Evolutionary conservation across 371 early-diverging fungal species (phyloP).

Genomic region (Mucor indicus): DNA sequence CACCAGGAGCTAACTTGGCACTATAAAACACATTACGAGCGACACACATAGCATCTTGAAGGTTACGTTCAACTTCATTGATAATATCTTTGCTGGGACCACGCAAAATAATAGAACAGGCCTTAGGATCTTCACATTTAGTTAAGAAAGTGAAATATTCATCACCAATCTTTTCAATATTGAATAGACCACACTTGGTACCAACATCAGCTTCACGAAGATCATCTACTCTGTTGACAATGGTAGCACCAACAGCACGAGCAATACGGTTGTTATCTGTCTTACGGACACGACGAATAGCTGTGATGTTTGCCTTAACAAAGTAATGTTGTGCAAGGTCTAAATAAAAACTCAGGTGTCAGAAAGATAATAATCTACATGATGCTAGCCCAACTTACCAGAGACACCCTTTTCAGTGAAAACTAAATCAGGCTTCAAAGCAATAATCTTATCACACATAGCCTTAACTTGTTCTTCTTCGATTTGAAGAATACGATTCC

Average conservation of each 20-base stretch:
- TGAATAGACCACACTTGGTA: conserved; percentile 92
- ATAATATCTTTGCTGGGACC: conserved; percentile 99
- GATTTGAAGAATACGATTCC: conserved; percentile 95
- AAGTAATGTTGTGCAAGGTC: conserved; percentile 98
- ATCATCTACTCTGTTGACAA: conserved; percentile 97
- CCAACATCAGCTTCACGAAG: conserved; percentile 96
- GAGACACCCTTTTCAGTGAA: conserved; percentile 99
- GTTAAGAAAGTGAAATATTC: conserved; percentile 98
- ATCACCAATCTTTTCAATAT: conserved; percentile 98
- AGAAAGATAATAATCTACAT: too few relatives aligned
- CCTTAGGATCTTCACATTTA: conserved; percentile 96
- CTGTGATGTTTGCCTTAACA: conserved; percentile 97
- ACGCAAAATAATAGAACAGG: conserved; percentile 97
- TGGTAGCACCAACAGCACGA: conserved; percentile 97
- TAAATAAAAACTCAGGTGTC: too few relatives aligned
- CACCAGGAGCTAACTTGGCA: conserved; percentile 95
- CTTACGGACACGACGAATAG: conserved; percentile 98
- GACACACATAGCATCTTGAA: conserved; percentile 99
- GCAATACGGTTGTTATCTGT: conserved; percentile 99
- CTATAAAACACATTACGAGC: conserved; percentile 98
- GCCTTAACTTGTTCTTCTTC: conserved; percentile 99
- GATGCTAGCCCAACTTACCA: too few relatives aligned
- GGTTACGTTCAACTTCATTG: conserved; percentile 99
- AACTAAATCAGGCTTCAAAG: conserved; percentile 97
- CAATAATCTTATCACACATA: conserved; percentile 95